phyloP scores from a whole-genome alignment of 257 asterid genomes.

The Penstemon eatonii region DNA sequence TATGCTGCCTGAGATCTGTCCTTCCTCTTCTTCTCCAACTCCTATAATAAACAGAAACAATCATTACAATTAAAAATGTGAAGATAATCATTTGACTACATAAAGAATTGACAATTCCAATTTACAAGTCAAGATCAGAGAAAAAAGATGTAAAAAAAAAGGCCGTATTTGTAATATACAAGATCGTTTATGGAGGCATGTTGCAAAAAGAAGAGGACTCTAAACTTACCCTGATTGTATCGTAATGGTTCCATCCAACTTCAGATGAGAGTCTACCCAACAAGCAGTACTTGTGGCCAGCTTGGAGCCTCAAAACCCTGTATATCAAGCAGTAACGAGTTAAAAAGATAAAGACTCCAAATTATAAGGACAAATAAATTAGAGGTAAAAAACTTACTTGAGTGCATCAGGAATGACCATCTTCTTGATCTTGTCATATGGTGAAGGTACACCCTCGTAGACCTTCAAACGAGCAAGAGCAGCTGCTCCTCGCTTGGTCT shows the following conservation, averaged over 20 bases:
- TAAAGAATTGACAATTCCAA: background rate
- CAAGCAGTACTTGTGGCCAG: slow-evolving; percentile 77
- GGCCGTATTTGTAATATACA: background rate
- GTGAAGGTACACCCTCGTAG: slow-evolving; percentile 77
- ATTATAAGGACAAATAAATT: background rate
- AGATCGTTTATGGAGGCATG: background rate
- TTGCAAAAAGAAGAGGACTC: background rate
- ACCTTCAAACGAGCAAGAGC: slow-evolving; percentile 86
- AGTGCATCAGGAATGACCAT: slow-evolving; percentile 91
- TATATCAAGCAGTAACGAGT: slow-evolving; percentile 11
- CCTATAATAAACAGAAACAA: slow-evolving; percentile 27
- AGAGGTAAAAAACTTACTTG: slow-evolving; percentile 43
- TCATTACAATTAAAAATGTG: background rate
- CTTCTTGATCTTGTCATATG: slow-evolving; percentile 77
- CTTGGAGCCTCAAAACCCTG: slow-evolving; percentile 91
- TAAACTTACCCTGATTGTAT: slow-evolving; percentile 69
- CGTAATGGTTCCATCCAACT: slow-evolving; percentile 93
- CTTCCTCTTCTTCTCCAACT: slow-evolving; percentile 54
- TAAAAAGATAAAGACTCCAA: background rate
- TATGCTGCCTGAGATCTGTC: slow-evolving; percentile 42
- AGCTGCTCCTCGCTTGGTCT: slow-evolving; percentile 89
- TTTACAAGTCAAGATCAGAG: background rate
- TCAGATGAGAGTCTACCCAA: slow-evolving; percentile 87
- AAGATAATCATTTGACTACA: too few relatives aligned
- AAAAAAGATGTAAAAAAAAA: background rate